Conservation (phyloP, 495 filamentous ascomycete genomes). For the Penicillium flavigenum region DNA sequence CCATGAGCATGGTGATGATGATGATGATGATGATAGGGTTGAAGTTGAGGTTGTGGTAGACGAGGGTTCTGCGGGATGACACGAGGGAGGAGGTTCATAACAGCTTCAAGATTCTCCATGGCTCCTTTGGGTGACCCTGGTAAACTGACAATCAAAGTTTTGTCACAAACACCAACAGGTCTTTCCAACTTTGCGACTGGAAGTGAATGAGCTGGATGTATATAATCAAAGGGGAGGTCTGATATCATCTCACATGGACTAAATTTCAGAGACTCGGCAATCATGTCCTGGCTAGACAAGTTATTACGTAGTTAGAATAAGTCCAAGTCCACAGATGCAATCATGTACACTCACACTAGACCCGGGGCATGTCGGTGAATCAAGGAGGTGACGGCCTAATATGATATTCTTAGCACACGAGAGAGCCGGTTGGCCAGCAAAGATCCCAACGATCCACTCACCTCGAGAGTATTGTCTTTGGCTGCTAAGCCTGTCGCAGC, state of each 20-base stretch:
- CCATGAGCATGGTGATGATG: slow-evolving; percentile 56
- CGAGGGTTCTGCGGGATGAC: slow-evolving; percentile 68
- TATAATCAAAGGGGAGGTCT: slow-evolving; percentile 15
- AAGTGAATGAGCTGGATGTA: slow-evolving; percentile 19
- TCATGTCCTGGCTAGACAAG: slow-evolving; percentile 75
- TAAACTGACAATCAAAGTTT: slow-evolving; percentile 82
- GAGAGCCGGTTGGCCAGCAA: not conserved
- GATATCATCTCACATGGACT: slow-evolving; percentile 74
- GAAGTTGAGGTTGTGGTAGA: slow-evolving; percentile 41
- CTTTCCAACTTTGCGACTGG: slow-evolving; percentile 94
- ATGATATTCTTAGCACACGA: slow-evolving; percentile 25
- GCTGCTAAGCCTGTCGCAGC: slow-evolving; percentile 92
- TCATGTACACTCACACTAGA: slow-evolving; percentile 64
- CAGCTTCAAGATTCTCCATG: slow-evolving; percentile 82
- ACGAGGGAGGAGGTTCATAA: slow-evolving; percentile 86
- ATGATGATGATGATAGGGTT: slow-evolving; percentile 46
- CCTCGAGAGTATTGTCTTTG: slow-evolving; percentile 85
- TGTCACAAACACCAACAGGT: slow-evolving; percentile 83
- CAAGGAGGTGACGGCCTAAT: slow-evolving; percentile 72
- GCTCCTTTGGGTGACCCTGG: slow-evolving; percentile 96
- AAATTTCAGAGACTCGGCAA: slow-evolving; percentile 75
- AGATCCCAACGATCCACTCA: slow-evolving; percentile 34
- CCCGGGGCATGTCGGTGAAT: slow-evolving; percentile 87
- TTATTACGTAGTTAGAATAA: slow-evolving; percentile 24
- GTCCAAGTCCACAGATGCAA: slow-evolving; percentile 7